Base-by-base conservation (phyloP, 306 rosid species). In the Psophocarpus tetragonolobus region DNA sequence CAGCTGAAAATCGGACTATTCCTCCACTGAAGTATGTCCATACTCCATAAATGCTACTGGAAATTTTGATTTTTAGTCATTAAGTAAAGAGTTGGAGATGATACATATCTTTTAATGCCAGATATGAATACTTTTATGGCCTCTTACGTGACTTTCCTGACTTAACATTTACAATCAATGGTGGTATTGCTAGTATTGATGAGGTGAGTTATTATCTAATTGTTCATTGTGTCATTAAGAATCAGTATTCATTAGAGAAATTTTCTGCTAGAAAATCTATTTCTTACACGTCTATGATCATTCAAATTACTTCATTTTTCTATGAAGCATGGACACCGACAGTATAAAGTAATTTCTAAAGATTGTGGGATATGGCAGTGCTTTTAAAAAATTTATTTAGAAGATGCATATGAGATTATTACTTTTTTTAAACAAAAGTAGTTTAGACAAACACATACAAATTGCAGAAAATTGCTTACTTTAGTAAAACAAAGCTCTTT, bases 61-160 rank as follows among this genome's bases (percentile, higher is more conserved):
- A 58, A 32, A 33, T 30, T 63, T 68, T 73, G 11, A 8, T 47
- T 78, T 62, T 79, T 78, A 20, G 61, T 57, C 29, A 71, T 44
- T 76, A 71, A 66, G 17, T 41, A 53, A 65, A 42, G 15, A 20
- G 63, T 30, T 54, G 35, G 71, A 44, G 64, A 68, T 83, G 71
- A 83, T 36, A 29, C 62, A 32, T 21, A 41, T 18, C 60, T 41
- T 41, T 70, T 75, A 15, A 24, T 84, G 85, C 95, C 95, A 92
- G 98, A 79, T 94, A 94, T 63, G 97, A 94, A 86, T 94, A 87
- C 81, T 94, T 89, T 62, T 92, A 92, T 76, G 98, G 94, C 54
- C 95, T 94, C 39, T 47, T 94, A 82, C 98, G 97, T 3, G 97
- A 94, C 90, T 94, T 94, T 89, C 98, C 98, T 5, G 97, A 94